A percentile compares a stretch with the other conserved stretches of the same genome.
These are phyloP conservation scores for Vanrija pseudolonga DNA, from an alignment of 1,284 basidiomycete genomes.

Conservation along the genomic window DNA sequence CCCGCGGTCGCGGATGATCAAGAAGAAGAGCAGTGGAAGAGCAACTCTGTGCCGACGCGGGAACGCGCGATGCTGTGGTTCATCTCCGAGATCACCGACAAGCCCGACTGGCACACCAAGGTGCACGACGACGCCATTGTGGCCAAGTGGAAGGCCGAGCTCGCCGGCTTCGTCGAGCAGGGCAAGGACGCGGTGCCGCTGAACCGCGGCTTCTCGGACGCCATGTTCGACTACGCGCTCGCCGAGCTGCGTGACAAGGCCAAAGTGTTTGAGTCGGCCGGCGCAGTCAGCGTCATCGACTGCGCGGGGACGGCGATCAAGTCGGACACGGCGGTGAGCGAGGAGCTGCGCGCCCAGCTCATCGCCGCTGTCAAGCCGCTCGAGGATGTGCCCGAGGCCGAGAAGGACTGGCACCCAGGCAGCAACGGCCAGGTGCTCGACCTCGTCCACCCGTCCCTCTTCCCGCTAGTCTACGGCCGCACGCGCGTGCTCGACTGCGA, in stretches of 20 bases:
- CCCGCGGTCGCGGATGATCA: neutral
- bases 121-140: conserved; percentile 8
- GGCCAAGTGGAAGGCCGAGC: conserved; percentile 11
- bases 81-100: conserved; percentile 12
- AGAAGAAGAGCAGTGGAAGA: neutral
- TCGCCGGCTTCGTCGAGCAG: neutral
- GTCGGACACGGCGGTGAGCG: neutral
- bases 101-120: conserved; percentile 9
- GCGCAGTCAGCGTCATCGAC: conserved; percentile 3
- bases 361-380: neutral
- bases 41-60: conserved; percentile 6
- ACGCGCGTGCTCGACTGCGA: conserved; percentile 7
- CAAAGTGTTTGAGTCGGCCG: neutral
- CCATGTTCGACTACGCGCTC: conserved; percentile 10
- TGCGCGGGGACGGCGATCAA: neutral
- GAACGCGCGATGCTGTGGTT: conserved; percentile 13
- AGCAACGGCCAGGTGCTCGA: conserved; percentile 13
- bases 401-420: conserved; percentile 17
- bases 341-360: neutral
- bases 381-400: conserved; percentile 3
- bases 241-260: conserved; percentile 14
- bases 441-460: conserved; percentile 15
- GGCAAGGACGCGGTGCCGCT: neutral
- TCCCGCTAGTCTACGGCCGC: conserved; percentile 13
- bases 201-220: conserved; percentile 4